These are phyloP conservation scores for Nicotiana attenuata DNA, from an alignment of 257 asterid genomes.

Conservation along the genomic window DNA sequence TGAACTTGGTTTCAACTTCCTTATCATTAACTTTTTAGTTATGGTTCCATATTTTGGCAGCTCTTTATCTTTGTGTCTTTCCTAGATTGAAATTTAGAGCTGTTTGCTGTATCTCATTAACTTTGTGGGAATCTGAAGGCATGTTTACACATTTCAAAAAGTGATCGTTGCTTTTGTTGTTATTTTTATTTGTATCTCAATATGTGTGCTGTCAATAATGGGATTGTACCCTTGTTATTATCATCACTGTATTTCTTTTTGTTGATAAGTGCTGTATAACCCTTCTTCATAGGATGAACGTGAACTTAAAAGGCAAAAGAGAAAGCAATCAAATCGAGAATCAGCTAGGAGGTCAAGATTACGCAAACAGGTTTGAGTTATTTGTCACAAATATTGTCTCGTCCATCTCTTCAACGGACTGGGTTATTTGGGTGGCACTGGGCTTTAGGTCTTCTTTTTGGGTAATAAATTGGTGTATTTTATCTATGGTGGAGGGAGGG, in stretches of 20 bases:
- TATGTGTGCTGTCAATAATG: neutral
- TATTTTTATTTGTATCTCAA: neutral
- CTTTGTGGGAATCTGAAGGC: neutral
- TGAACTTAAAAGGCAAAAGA: conserved; percentile 83
- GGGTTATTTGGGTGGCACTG: neutral
- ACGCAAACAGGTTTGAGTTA: conserved; percentile 75
- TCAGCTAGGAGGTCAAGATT: conserved; percentile 97
- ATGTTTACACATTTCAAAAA: neutral
- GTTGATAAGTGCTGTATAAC: neutral
- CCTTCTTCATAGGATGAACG: conserved; percentile 68
- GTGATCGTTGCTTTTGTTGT: neutral
- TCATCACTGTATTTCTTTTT: neutral
- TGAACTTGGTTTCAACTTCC: neutral
- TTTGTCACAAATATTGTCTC: neutral
- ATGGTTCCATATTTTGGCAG: neutral
- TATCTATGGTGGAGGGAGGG: no score
- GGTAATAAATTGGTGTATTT: neutral
- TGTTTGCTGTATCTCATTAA: neutral
- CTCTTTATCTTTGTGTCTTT: neutral
- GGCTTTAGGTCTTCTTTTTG: neutral
- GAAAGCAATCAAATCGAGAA: conserved; percentile 97
- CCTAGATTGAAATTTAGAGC: neutral
- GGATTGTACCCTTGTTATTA: neutral
- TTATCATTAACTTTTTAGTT: neutral
- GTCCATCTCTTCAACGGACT: neutral